These are phyloP conservation scores for Trichoderma sp. DNA, from an alignment of 2,329 filamentous ascomycete genomes.

Conservation along the genomic window DNA sequence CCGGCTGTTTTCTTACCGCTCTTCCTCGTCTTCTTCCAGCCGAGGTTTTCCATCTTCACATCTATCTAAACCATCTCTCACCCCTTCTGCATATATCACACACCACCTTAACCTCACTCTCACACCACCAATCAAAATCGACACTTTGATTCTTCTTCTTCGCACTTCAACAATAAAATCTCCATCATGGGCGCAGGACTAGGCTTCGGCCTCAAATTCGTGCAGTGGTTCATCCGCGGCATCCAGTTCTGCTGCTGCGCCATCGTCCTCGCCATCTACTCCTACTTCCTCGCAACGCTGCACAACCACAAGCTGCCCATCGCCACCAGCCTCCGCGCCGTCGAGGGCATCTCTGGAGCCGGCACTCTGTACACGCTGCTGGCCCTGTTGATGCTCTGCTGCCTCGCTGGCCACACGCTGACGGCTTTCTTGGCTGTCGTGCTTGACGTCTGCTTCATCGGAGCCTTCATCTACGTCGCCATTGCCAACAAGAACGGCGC, in stretches of 20 bases:
- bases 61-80: neutral
- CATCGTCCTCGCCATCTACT: constrained; percentile 76
- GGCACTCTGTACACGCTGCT: constrained; percentile 73
- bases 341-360: constrained; percentile 75
- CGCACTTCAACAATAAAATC: neutral
- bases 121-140: neutral
- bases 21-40: neutral
- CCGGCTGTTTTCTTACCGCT: neutral
- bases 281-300: constrained; percentile 79
- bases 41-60: neutral
- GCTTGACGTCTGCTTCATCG: constrained; percentile 75
- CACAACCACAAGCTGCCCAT: constrained; percentile 65
- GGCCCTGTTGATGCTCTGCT: constrained; percentile 76
- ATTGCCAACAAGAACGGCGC: constrained; percentile 71
- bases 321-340: constrained; percentile 66
- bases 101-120: neutral
- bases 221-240: constrained; percentile 71
- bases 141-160: neutral
- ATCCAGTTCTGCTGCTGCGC: constrained; percentile 72
- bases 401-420: constrained; percentile 71
- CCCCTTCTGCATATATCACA: neutral
- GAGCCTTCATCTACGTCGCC: constrained; percentile 79
- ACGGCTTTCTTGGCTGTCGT: constrained; percentile 73
- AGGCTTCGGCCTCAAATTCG: constrained; percentile 62
- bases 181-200: constrained; percentile 34